phyloP scores from a whole-genome alignment of 768 basidiomycete genomes.

The Tricholoma flavovirens region DNA sequence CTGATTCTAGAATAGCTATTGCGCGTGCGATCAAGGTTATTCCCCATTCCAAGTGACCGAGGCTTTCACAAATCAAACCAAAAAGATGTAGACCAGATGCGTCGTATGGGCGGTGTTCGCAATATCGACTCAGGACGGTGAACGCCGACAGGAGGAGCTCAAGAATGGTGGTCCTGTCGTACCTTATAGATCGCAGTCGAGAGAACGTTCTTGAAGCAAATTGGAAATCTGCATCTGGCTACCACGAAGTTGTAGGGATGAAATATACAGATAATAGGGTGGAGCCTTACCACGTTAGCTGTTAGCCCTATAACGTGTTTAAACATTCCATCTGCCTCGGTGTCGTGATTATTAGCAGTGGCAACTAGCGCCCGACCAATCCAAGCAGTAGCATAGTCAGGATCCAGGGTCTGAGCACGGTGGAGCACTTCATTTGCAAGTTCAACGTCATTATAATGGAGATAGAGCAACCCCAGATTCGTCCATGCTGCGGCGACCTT shows the following conservation, averaged over 20 bases:
- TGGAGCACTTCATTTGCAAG: constrained; percentile 83
- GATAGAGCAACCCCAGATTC: constrained; percentile 82
- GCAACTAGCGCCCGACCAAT: constrained; percentile 82
- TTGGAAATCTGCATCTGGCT: constrained; percentile 82
- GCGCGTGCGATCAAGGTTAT: constrained; percentile 51
- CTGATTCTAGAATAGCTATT: constrained; percentile 71
- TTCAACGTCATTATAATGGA: constrained; percentile 71
- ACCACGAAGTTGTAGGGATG: constrained; percentile 6
- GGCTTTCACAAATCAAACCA: constrained; percentile 77
- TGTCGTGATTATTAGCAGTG: constrained; percentile 46
- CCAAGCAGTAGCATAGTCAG: constrained; percentile 87
- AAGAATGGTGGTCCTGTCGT: constrained; percentile 14
- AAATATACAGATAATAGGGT: neutral
- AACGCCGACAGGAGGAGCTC: constrained; percentile 69
- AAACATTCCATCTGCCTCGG: constrained; percentile 62
- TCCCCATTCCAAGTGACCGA: constrained; percentile 66
- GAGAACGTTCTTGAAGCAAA: constrained; percentile 60
- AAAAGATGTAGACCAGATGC: constrained; percentile 77
- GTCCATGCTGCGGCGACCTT: constrained; percentile 79
- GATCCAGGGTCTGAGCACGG: constrained; percentile 86
- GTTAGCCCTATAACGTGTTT: constrained; percentile 66
- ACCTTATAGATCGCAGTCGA: constrained; percentile 16
- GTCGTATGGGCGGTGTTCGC: constrained; percentile 59
- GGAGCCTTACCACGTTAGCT: constrained; percentile 46
- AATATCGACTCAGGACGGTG: constrained; percentile 76